Percentiles rank a stretch among this genome's conserved stretches.
These are phyloP conservation scores for Codiaeum variegatum DNA, from an alignment of 441 rosid genomes.

Conservation along the genomic window DNA sequence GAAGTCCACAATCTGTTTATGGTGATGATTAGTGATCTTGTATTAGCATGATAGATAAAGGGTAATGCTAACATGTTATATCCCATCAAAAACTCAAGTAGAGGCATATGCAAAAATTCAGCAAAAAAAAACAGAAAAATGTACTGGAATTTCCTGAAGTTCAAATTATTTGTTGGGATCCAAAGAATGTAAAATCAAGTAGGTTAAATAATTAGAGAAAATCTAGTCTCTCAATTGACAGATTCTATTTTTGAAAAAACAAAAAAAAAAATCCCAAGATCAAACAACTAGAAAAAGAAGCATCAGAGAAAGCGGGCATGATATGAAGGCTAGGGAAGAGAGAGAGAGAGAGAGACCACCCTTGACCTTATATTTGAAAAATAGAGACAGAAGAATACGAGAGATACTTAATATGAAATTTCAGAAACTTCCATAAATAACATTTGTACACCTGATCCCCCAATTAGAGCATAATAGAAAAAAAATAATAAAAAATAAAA, in stretches of 20 bases:
- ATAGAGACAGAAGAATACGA: neutral
- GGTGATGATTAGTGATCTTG: constrained; percentile 24
- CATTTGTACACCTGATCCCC: neutral
- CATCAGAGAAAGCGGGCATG: neutral
- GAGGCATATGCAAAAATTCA: neutral
- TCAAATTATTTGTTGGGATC: neutral
- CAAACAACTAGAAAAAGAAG: neutral
- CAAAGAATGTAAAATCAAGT: neutral
- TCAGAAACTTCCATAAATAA: neutral
- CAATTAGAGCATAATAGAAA: neutral
- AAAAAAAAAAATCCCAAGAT: neutral
- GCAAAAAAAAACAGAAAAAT: neutral
- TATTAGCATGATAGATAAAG: constrained; percentile 2
- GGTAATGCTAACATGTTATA: neutral
- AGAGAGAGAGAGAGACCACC: neutral
- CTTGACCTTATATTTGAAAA: neutral
- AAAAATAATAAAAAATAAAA: too few relatives aligned
- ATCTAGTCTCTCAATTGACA: neutral
- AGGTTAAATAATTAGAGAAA: neutral
- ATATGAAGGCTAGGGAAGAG: neutral
- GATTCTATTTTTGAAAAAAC: neutral
- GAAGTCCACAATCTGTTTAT: constrained; percentile 80
- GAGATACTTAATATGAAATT: neutral
- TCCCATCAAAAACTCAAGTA: neutral
- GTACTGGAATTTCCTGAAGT: neutral